These are phyloP conservation scores for Saprolegnia diclina DNA, from an alignment of 352 stramenopile species.

Conservation along the genomic window DNA sequence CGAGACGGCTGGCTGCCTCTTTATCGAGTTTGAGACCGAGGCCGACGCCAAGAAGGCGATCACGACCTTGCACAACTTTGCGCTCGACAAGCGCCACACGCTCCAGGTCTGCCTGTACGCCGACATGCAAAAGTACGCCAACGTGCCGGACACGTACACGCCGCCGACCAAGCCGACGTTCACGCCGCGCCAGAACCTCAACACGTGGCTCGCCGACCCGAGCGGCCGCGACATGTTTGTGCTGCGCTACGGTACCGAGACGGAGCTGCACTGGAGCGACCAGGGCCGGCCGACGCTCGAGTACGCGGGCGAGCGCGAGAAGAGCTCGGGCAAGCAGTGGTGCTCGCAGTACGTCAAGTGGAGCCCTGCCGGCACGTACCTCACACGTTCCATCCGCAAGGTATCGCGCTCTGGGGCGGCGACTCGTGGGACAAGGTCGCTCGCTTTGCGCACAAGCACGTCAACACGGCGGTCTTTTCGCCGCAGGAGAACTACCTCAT, in stretches of 20 bases:
- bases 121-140: conserved; percentile 76
- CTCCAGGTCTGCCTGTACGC: conserved; percentile 91
- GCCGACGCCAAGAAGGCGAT: conserved; percentile 69
- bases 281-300: conserved; percentile 85
- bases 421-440: conserved; percentile 96
- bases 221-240: conserved; percentile 92
- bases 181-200: conserved; percentile 88
- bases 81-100: conserved; percentile 96
- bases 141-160: conserved; percentile 70
- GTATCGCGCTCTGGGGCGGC: conserved; percentile 97
- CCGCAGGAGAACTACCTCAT: conserved; percentile 96
- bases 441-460: conserved; percentile 93
- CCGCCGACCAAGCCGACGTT: conserved; percentile 81
- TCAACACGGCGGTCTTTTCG: conserved; percentile 93
- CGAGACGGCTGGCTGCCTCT: conserved; percentile 66
- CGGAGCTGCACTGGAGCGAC: conserved; percentile 95
- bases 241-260: conserved; percentile 93
- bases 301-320: conserved; percentile 95
- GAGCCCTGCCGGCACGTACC: conserved; percentile 95
- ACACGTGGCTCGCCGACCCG: conserved; percentile 90
- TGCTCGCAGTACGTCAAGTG: conserved; percentile 98
- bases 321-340: conserved; percentile 94
- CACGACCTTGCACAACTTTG: conserved; percentile 82
- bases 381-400: conserved; percentile 97
- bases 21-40: conserved; percentile 77